These are phyloP conservation scores for Boletellus sp. DNA, from an alignment of 768 basidiomycete species.

Conservation along the genomic window DNA sequence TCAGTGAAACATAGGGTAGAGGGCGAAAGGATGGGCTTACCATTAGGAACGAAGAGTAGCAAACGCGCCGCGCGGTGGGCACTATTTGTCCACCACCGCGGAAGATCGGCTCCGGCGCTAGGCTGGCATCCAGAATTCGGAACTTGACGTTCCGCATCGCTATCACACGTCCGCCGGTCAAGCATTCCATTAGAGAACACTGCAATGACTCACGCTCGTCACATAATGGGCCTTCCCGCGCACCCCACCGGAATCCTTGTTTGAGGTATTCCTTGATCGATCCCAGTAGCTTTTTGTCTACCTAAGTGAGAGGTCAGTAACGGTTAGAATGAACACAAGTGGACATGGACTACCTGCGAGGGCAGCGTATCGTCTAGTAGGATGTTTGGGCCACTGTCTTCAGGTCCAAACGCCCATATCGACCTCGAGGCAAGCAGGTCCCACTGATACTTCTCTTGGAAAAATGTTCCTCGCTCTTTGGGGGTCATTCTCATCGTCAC, in stretches of 20 bases:
- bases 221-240: constrained; percentile 94
- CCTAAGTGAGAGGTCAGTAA: constrained; percentile 37
- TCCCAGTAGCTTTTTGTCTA: constrained; percentile 89
- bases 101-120: constrained; percentile 96
- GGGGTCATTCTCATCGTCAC: constrained; percentile 94
- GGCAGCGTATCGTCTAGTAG: constrained; percentile 95
- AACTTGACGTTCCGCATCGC: constrained; percentile 99
- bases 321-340: neutral
- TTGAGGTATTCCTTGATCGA: constrained; percentile 94
- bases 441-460: constrained; percentile 98
- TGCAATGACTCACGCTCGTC: constrained; percentile 85
- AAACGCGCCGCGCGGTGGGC: constrained; percentile 96
- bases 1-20: neutral
- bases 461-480: constrained; percentile 93
- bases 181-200: neutral
- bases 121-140: constrained; percentile 85
- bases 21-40: constrained; percentile 43
- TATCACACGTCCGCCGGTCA: constrained; percentile 30
- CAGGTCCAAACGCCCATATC: constrained; percentile 99
- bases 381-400: constrained; percentile 91
- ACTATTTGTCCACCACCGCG: constrained; percentile 98
- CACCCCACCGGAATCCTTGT: constrained; percentile 99
- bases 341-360: constrained; percentile 59
- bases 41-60: constrained; percentile 99
- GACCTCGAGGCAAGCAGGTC: constrained; percentile 95